Percentiles rank a stretch among this genome's conserved stretches.
Evolutionary conservation across 2,329 filamentous ascomycete genomes (phyloP).

Genomic region (Chrysoporthe puriensis): DNA sequence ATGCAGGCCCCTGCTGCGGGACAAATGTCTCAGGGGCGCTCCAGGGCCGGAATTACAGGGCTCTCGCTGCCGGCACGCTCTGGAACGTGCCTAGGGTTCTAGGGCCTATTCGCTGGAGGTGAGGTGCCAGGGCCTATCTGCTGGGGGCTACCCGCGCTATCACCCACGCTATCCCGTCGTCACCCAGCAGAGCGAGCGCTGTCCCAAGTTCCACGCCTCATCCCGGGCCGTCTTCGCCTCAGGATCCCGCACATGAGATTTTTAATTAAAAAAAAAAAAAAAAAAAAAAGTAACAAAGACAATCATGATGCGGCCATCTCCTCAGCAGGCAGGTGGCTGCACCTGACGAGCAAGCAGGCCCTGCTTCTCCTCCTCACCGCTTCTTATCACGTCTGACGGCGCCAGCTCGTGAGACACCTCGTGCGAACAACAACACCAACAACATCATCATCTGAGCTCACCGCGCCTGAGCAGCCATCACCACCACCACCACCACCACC

Average conservation of each 20-base stretch:
- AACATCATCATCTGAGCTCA: too few relatives aligned
- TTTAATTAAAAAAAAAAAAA: background rate
- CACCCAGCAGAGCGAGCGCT: background rate
- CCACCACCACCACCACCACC: background rate
- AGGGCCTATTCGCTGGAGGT: background rate
- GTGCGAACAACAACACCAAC: too few relatives aligned
- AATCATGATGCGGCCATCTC: constrained; percentile 8
- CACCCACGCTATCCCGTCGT: too few relatives aligned
- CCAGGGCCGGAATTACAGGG: background rate
- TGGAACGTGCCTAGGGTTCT: too few relatives aligned
- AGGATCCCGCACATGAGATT: background rate
- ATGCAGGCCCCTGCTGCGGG: background rate
- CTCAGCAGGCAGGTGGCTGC: background rate
- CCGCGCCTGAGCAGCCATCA: background rate
- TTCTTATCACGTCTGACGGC: too few relatives aligned
- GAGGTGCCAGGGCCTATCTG: background rate
- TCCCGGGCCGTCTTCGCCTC: background rate
- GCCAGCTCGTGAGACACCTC: too few relatives aligned
- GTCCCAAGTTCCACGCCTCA: background rate
- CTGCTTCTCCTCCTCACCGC: background rate
- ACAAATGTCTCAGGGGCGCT: background rate
- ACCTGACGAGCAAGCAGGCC: background rate
- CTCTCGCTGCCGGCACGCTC: background rate
- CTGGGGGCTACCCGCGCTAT: background rate
- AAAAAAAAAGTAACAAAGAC: background rate